Evolutionary conservation across 140 eudicot species (phyloP), one percentile per base, ranked within the genome.

Genomic region (Anethum foeniculum): DNA sequence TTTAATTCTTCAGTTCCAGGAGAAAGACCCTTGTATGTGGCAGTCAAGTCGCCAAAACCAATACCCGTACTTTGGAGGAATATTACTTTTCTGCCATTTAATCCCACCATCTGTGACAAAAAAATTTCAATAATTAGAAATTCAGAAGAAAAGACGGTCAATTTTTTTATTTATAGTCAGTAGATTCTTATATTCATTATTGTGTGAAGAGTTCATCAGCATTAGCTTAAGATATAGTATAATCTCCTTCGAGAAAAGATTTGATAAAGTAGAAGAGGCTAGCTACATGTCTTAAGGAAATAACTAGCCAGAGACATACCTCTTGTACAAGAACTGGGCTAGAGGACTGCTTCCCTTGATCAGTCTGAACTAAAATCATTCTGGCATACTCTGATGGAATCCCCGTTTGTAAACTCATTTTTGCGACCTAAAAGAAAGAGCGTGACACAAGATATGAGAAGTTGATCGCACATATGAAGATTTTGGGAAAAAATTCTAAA

Each of bases 11-110:
- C 85, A 2, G 76, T 77, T 68, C 91, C 90, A 23, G 93, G 92
- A 6, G 91, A 86, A 64, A 80, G 75, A 71, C 89, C 91, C 52
- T 88, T 88, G 23, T 77, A 71, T 4, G 96, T 95, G 51, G 94
- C 93, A 80, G 41, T 83, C 82, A 95, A 78, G 85, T 87, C 84
- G 58, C 99, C 99, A 76, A 92, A 95, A 41, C 99, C 96, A 51
- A 85, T 27, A 51, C 93, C 93, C 21, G 84, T 75, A 41, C 80
- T 84, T 38, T 77, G 83, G 72, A 92, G 81, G 78, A 79, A 82
- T 19, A 80, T 79, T 7, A 83, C 79, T 82, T 85, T 88, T 25
- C 82, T 84, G 38, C 32, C 88, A 79, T 79, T 87, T 78, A 65
- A 18, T 58, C 87, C 85, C 48, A 78, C 39, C 51, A 60, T 75